phyloP scores from a whole-genome alignment of 1,139 yeast genomes.

The Torulaspora globosa region DNA sequence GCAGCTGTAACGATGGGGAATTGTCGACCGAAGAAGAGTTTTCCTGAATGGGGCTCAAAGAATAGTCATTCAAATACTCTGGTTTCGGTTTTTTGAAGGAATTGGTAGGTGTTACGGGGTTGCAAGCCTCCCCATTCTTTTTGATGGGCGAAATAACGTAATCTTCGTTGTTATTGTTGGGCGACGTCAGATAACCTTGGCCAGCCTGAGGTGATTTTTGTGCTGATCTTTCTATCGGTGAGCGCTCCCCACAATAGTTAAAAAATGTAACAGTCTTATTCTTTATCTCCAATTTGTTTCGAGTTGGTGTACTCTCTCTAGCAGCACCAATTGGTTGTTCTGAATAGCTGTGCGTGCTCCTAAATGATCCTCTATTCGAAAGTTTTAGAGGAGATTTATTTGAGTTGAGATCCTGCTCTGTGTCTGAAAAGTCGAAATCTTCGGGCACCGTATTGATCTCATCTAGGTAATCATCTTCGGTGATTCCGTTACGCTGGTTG shows the following conservation, averaged over 20 bases:
- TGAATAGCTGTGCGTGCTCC: slow-evolving; percentile 36
- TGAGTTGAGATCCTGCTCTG: slow-evolving; percentile 26
- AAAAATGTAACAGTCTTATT: slow-evolving; percentile 59
- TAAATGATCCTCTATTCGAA: slow-evolving; percentile 25
- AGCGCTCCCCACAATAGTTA: slow-evolving; percentile 24
- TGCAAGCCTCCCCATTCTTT: slow-evolving; percentile 5
- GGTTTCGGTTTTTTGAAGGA: slow-evolving; percentile 29
- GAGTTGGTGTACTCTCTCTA: slow-evolving; percentile 33
- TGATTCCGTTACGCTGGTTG: slow-evolving; percentile 19
- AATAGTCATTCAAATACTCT: slow-evolving; percentile 22
- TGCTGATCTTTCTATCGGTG: slow-evolving; percentile 6
- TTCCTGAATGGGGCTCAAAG: slow-evolving; percentile 38
- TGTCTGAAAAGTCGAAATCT: slow-evolving; percentile 52
- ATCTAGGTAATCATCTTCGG: slow-evolving; percentile 41
- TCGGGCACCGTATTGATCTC: slow-evolving; percentile 58
- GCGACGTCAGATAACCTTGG: slow-evolving; percentile 2
- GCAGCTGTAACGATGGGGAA: slow-evolving; percentile 23
- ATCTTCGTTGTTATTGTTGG: slow-evolving; percentile 8
- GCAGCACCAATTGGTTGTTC: slow-evolving; percentile 34
- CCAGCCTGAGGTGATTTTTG: slow-evolving; percentile 10
- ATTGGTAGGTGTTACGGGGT: slow-evolving; percentile 21
- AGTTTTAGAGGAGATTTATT: slow-evolving; percentile 25
- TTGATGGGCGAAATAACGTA: slow-evolving; percentile 9
- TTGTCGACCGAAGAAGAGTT: slow-evolving; percentile 30
- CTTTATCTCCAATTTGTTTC: slow-evolving; percentile 49